Percentiles rank a stretch among this genome's conserved stretches.
Evolutionary conservation across 78 protist genomes (phyloP).

Genomic region (Pigoraptor vietnamica): DNA sequence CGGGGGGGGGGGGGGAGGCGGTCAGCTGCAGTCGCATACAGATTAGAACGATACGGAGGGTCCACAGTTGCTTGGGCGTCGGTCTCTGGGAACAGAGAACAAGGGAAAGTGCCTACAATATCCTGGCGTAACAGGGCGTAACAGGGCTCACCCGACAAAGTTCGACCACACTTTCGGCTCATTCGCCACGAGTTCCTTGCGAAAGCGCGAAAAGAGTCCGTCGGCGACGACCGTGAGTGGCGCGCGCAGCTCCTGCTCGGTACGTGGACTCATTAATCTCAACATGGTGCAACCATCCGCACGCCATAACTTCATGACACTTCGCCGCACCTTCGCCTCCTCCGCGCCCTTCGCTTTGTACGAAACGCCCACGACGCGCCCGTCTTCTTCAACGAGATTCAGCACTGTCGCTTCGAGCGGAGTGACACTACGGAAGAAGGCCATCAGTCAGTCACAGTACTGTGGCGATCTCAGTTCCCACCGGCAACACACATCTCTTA

Average conservation of each 20-base stretch:
- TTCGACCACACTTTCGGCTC: conserved; percentile 17
- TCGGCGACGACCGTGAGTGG: conserved; percentile 62
- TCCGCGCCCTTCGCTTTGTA: background rate
- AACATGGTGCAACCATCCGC: too few relatives aligned
- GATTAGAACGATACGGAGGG: too few relatives aligned
- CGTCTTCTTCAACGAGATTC: conserved; percentile 39
- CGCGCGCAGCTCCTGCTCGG: background rate
- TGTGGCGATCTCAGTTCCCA: too few relatives aligned
- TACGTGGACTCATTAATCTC: background rate
- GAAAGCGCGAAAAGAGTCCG: conserved; percentile 50
- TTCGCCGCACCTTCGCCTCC: background rate
- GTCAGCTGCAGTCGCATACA: too few relatives aligned
- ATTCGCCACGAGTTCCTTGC: background rate
- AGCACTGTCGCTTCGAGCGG: conserved; percentile 52
- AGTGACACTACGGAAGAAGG: conserved; percentile 30
- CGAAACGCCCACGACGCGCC: conserved; percentile 24
- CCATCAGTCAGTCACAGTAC: too few relatives aligned
- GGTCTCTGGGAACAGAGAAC: too few relatives aligned
- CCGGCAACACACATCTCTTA: too few relatives aligned
- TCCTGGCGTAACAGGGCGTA: too few relatives aligned
- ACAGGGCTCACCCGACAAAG: conserved; percentile 35
- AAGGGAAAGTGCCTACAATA: too few relatives aligned
- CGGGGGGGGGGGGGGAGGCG: too few relatives aligned
- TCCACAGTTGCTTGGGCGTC: too few relatives aligned
- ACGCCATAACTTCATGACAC: too few relatives aligned